Conservation (phyloP, 345 rosid species). For the Gossypium herbaceum region DNA sequence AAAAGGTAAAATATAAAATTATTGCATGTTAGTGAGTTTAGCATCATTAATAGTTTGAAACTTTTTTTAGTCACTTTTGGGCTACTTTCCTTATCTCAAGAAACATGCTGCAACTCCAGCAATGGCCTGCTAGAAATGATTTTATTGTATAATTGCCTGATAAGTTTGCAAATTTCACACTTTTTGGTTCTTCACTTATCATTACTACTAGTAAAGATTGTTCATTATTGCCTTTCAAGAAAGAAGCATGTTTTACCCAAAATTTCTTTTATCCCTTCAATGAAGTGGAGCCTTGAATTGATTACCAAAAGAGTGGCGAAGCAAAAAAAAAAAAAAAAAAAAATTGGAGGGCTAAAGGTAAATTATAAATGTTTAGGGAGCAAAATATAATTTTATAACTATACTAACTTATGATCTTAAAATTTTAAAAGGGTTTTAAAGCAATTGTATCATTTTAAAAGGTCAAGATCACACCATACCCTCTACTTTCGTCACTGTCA, state of each 20-base stretch:
- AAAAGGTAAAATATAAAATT: constrained; percentile 50
- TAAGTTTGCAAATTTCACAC: background rate
- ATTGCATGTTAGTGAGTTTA: constrained; percentile 76
- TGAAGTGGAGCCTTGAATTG: background rate
- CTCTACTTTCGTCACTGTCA: too few species aligned
- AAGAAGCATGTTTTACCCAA: background rate
- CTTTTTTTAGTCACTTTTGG: constrained; percentile 27
- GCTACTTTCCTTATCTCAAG: constrained; percentile 26
- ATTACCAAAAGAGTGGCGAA: background rate
- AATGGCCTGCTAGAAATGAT: background rate
- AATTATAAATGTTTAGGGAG: too few species aligned
- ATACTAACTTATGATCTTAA: too few species aligned
- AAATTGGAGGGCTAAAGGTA: too few species aligned
- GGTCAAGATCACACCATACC: too few species aligned
- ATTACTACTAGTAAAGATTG: background rate
- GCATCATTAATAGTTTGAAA: constrained; percentile 72
- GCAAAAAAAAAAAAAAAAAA: too few species aligned
- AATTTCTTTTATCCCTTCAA: too few species aligned
- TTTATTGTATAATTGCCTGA: background rate
- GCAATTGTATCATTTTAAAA: too few species aligned
- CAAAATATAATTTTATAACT: too few species aligned
- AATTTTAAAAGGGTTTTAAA: too few species aligned
- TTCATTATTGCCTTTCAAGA: background rate
- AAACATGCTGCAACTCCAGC: constrained; percentile 10
- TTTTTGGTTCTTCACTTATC: background rate